Conservation (phyloP, 2,329 filamentous ascomycete genomes). For the Hypomyces perniciosus region DNA sequence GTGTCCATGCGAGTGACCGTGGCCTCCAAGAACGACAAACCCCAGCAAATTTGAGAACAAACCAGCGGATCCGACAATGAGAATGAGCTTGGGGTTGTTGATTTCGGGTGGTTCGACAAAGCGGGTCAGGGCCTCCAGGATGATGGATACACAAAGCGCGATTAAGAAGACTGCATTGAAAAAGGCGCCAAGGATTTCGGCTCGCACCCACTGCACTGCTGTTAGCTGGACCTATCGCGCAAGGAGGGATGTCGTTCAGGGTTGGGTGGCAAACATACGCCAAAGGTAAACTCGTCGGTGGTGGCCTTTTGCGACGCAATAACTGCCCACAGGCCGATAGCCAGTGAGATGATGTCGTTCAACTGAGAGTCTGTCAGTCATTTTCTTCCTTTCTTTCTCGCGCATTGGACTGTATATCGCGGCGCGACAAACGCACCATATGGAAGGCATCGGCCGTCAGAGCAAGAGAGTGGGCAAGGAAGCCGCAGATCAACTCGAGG, state of each 20-base stretch:
- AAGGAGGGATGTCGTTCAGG: neutral
- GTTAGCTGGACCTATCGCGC: slow-evolving; percentile 17
- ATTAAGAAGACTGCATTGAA: slow-evolving; percentile 98
- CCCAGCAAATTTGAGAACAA: slow-evolving; percentile 84
- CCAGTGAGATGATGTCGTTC: slow-evolving; percentile 93
- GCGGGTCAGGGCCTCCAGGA: slow-evolving; percentile 88
- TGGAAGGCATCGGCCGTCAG: slow-evolving; percentile 97
- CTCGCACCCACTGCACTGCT: slow-evolving; percentile 76
- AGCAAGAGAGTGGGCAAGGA: slow-evolving; percentile 83
- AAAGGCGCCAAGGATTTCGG: slow-evolving; percentile 91
- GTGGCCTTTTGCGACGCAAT: slow-evolving; percentile 77
- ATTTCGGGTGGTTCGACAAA: slow-evolving; percentile 89
- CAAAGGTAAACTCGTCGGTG: slow-evolving; percentile 92
- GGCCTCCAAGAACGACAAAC: slow-evolving; percentile 86
- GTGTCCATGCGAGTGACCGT: slow-evolving; percentile 48
- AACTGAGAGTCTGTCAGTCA: slow-evolving; percentile 46
- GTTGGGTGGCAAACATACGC: slow-evolving; percentile 49
- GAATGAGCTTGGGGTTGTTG: slow-evolving; percentile 74
- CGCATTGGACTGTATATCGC: neutral
- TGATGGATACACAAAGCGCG: slow-evolving; percentile 90
- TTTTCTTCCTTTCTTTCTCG: neutral
- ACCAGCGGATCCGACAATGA: slow-evolving; percentile 82
- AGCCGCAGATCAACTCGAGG: slow-evolving; percentile 78
- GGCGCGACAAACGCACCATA: slow-evolving; percentile 59
- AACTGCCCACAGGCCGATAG: slow-evolving; percentile 92